phyloP scores from a whole-genome alignment of 768 basidiomycete genomes.

The Boletus speciosus region DNA sequence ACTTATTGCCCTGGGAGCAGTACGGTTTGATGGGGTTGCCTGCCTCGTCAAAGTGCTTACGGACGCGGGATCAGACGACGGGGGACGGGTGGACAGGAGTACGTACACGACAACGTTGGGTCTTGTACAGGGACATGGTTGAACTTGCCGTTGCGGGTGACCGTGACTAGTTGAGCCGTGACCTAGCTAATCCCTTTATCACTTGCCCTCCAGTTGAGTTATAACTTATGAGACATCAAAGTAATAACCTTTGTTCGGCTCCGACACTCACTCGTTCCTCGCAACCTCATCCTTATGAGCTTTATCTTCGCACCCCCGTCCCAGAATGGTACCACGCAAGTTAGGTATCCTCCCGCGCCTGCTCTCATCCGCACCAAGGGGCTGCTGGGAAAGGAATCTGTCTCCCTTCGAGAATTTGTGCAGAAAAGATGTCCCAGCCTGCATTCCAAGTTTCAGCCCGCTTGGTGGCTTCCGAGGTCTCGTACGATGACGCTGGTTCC shows the following conservation, averaged over 20 bases:
- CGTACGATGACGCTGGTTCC: neutral
- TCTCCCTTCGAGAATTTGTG: conserved; percentile 31
- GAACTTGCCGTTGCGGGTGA: conserved; percentile 10
- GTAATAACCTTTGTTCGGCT: neutral
- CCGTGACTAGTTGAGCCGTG: conserved; percentile 13
- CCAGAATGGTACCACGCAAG: conserved; percentile 13
- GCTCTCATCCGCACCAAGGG: conserved; percentile 19
- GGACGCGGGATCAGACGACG: conserved; percentile 14
- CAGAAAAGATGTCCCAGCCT: conserved; percentile 30
- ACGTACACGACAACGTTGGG: conserved; percentile 46
- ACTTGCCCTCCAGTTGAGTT: too few relatives aligned
- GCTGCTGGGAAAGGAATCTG: neutral
- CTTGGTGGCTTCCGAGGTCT: conserved; percentile 35
- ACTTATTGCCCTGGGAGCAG: conserved; percentile 46
- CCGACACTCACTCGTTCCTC: neutral
- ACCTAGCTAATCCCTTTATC: neutral
- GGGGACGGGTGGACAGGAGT: conserved; percentile 3
- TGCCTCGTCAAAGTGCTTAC: conserved; percentile 46
- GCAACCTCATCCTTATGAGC: conserved; percentile 14
- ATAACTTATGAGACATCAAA: neutral
- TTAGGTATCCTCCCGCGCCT: conserved; percentile 21
- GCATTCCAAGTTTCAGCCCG: conserved; percentile 26
- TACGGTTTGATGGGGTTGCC: conserved; percentile 41
- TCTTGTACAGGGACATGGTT: conserved; percentile 40
- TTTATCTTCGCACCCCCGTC: conserved; percentile 14